Conservation (phyloP, 2,329 filamentous ascomycete genomes). For the Xylogone sp. region DNA sequence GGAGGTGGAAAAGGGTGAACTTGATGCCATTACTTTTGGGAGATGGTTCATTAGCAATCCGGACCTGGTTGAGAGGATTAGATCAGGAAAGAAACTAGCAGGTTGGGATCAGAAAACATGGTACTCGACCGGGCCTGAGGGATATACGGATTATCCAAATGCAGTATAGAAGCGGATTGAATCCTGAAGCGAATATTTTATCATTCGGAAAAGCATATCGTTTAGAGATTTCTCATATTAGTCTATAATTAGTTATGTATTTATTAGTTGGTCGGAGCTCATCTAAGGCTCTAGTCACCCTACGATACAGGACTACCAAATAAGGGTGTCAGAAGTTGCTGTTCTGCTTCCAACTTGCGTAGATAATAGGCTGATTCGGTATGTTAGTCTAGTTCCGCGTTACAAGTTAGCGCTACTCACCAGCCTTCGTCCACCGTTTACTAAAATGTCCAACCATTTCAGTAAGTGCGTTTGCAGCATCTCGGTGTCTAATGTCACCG, state of each 20-base stretch:
- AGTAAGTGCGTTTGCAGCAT: conserved; percentile 4
- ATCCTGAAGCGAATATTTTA: no score
- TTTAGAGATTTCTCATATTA: no score
- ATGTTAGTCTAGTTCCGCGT: no score
- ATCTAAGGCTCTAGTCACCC: no score
- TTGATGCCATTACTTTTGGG: conserved; percentile 14
- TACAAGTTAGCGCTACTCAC: conserved; percentile 3
- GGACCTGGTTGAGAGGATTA: conserved; percentile 12
- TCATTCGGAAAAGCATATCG: no score
- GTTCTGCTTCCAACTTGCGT: neutral
- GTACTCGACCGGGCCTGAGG: conserved; percentile 8
- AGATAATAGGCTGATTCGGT: neutral
- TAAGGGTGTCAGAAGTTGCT: neutral
- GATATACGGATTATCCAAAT: conserved; percentile 13
- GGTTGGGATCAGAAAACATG: conserved; percentile 2
- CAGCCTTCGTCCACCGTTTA: conserved; percentile 11
- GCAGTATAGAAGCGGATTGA: no score
- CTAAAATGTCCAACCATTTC: conserved; percentile 12
- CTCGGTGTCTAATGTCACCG: conserved; percentile 6
- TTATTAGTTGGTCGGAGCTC: no score
- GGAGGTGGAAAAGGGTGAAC: conserved; percentile 11
- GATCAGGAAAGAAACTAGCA: conserved; percentile 5
- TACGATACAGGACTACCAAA: neutral
- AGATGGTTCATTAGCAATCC: conserved; percentile 17
- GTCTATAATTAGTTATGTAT: no score